A percentile compares a stretch with the other conserved stretches of the same genome.
These are phyloP conservation scores for Prototheca wickerhamii DNA, from an alignment of 163 green algal species.

Conservation along the genomic window DNA sequence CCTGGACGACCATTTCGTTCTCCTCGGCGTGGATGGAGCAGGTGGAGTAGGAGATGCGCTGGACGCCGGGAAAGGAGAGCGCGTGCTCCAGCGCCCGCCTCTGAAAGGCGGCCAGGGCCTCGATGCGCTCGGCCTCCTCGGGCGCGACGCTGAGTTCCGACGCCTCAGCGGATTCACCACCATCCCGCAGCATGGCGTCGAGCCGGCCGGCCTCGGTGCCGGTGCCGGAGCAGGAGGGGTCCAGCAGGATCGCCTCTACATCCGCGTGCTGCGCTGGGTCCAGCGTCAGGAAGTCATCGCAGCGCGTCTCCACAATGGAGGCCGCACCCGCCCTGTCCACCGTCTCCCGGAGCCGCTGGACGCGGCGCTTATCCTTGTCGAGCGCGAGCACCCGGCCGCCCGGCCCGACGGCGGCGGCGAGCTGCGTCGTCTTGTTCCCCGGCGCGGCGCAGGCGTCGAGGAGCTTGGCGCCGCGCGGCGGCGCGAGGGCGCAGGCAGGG, in stretches of 20 bases:
- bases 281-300: constrained; percentile 68
- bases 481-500: constrained; percentile 68
- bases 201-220: constrained; percentile 68
- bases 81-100: constrained; percentile 63
- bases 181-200: constrained; percentile 79
- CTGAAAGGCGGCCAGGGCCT: constrained; percentile 66
- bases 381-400: constrained; percentile 67
- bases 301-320: constrained; percentile 27
- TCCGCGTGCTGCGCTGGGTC: constrained; percentile 43
- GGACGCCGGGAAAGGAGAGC: constrained; percentile 65
- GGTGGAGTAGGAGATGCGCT: constrained; percentile 89
- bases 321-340: constrained; percentile 39
- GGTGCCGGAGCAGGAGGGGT: constrained; percentile 89
- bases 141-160: background rate
- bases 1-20: constrained; percentile 89
- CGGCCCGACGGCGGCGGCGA: constrained; percentile 51
- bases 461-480: constrained; percentile 67
- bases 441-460: constrained; percentile 92
- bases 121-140: constrained; percentile 31
- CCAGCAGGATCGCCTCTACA: constrained; percentile 71
- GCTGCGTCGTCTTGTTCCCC: constrained; percentile 97
- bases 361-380: constrained; percentile 65
- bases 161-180: too few relatives aligned
- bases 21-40: constrained; percentile 78
- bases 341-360: constrained; percentile 61